A percentile compares a stretch with the other conserved stretches of the same genome.
These are phyloP conservation scores for Trichophyton equinum DNA, from an alignment of 2,329 filamentous ascomycete genomes.

Conservation along the genomic window DNA sequence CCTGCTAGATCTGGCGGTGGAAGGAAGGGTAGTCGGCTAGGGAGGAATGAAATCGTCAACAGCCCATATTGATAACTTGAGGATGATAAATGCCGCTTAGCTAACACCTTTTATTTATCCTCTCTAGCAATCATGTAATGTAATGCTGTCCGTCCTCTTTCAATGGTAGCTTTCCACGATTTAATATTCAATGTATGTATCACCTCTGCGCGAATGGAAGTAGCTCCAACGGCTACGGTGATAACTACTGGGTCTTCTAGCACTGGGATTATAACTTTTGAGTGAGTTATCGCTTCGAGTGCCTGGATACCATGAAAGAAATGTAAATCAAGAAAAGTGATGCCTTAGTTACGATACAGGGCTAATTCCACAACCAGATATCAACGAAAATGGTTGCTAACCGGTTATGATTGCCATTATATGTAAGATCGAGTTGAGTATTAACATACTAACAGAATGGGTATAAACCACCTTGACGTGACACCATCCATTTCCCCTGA, in stretches of 20 bases:
- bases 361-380: not conserved
- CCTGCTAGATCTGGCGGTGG: slow-evolving; percentile 33
- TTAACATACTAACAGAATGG: not conserved
- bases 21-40: slow-evolving; percentile 41
- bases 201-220: no score
- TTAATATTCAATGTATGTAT: no score
- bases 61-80: slow-evolving; percentile 41
- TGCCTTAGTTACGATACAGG: not conserved
- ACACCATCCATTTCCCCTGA: not conserved
- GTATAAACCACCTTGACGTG: not conserved
- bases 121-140: not conserved
- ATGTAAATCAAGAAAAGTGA: not conserved
- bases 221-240: no score
- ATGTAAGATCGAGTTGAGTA: not conserved
- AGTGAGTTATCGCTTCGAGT: no score
- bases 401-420: not conserved
- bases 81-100: not conserved
- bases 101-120: no score
- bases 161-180: not conserved
- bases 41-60: slow-evolving; percentile 73
- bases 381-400: not conserved
- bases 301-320: no score
- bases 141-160: not conserved
- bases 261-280: no score
- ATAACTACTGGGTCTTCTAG: no score